These are phyloP conservation scores for Hymenoscyphus salicellus DNA, from an alignment of 2,329 filamentous ascomycete species.

Conservation along the genomic window DNA sequence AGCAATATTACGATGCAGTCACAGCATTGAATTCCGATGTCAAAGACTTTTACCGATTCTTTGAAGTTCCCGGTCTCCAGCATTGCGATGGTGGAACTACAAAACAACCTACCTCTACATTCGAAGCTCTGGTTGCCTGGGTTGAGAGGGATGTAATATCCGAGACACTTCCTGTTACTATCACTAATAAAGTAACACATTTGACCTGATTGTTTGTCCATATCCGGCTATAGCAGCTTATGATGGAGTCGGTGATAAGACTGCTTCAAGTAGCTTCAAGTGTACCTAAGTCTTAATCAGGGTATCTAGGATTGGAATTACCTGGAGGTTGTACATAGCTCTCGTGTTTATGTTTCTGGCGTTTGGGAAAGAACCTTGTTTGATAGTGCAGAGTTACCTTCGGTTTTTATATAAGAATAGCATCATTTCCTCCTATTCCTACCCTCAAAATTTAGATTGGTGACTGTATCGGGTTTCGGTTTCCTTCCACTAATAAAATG, in stretches of 20 bases:
- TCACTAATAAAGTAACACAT: background rate
- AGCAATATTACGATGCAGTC: background rate
- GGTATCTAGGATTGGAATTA: too few relatives aligned
- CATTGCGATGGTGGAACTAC: background rate
- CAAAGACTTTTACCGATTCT: conserved; percentile 2
- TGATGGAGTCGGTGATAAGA: background rate
- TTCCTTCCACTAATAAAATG: too few relatives aligned
- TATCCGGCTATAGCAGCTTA: background rate
- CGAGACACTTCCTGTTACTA: background rate
- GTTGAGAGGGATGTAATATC: background rate
- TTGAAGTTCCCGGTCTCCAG: background rate
- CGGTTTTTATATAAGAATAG: too few relatives aligned
- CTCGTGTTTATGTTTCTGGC: too few relatives aligned
- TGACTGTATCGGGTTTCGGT: too few relatives aligned
- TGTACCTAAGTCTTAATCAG: too few relatives aligned
- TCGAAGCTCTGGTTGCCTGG: background rate
- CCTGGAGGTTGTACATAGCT: too few relatives aligned
- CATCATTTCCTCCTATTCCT: too few relatives aligned
- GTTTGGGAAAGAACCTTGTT: too few relatives aligned
- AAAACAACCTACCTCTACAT: background rate
- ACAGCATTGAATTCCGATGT: background rate
- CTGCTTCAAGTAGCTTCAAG: too few relatives aligned
- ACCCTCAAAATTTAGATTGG: too few relatives aligned
- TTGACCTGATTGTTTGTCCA: background rate
- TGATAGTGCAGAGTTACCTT: too few relatives aligned